Evolutionary conservation across 768 basidiomycete genomes (phyloP), one percentile per base, ranked within the genome.

Genomic region (Megacollybia marginata): DNA sequence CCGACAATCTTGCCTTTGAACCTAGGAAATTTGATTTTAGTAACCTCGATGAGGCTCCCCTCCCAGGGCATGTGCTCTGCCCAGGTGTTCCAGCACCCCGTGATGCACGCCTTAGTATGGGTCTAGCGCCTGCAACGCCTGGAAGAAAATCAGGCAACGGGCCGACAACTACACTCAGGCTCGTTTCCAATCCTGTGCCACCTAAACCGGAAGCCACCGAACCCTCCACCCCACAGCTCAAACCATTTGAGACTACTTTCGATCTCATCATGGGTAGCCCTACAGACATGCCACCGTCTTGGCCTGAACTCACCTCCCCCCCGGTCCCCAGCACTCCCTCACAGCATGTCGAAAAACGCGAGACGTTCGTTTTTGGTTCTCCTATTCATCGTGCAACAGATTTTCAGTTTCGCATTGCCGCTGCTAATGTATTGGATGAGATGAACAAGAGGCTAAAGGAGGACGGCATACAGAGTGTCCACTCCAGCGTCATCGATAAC

Each of bases 301-400:
- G 69, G 31, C 71, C 76, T 0, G 12, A 44, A 18, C 42, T 18
- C 10, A 10, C 42, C 20, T 46, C 19, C 20, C 49, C 42, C 32
- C 19, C 31, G 13, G 9, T 7, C 49, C 31, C 33, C 31, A 28
- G 34, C 36, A 19, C 23, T 32, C 15, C 23, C 10, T 12, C 48
- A 16, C 12, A 20, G 5, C 33, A 9, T 49, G 15, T 36, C 10
- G 28, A n/a, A 45, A 61, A 31, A 49, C 52, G 62, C 1, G 63
- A 75, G 19, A 79, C 82, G 0, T 92, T 91, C 67, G 60, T 88
- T 18, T 92, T 92, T 57, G 88, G 88, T 20, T 90, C 88, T 0
- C 80, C 85, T 7, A 76, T 77, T 51, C 72, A 86, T 57, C 73
- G 68, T 43, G 73, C 78, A 42, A 80, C 83, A 32, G 82, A 86